Evolutionary conservation across 202 grass and related monocot genomes (phyloP).

Genomic region (Elaeis oleifera): DNA sequence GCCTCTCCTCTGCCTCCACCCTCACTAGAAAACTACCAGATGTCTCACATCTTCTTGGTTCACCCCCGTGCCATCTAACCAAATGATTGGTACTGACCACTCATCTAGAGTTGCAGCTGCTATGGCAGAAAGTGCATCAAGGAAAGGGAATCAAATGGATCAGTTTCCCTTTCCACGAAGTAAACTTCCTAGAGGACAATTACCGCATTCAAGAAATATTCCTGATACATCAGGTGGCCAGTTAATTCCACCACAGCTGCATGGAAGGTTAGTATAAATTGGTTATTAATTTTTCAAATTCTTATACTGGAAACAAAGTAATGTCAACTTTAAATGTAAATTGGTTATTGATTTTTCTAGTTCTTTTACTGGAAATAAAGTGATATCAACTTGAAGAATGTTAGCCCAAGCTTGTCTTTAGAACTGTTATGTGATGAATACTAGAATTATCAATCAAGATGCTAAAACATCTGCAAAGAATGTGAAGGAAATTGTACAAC

Average conservation of each 20-base stretch:
- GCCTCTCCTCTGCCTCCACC: constrained; percentile 26
- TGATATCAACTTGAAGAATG: too few species aligned
- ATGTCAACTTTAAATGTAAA: too few species aligned
- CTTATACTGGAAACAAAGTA: too few species aligned
- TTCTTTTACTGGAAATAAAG: too few species aligned
- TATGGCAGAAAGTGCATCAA: constrained; percentile 37
- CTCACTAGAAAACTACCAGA: constrained; percentile 69
- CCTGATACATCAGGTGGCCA: constrained; percentile 26
- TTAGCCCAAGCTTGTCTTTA: too few species aligned
- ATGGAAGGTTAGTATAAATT: constrained; percentile 56
- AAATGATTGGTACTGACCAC: constrained; percentile 11
- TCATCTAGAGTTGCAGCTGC: constrained; percentile 33
- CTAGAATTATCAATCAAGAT: too few species aligned
- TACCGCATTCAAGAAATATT: constrained; percentile 24
- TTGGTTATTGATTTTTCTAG: too few species aligned
- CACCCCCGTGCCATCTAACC: constrained; percentile 25
- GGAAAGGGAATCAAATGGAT: constrained; percentile 82
- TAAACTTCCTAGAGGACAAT: constrained; percentile 63
- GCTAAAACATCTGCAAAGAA: too few species aligned
- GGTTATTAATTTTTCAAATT: too few species aligned
- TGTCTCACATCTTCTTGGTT: constrained; percentile 45
- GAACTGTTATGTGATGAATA: too few species aligned
- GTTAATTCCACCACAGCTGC: constrained; percentile 70
- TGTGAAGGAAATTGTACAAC: too few species aligned
- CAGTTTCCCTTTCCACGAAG: constrained; percentile 21